Base-by-base conservation (phyloP, 164 flowering plant species). In the Umbilicus rupestris region DNA sequence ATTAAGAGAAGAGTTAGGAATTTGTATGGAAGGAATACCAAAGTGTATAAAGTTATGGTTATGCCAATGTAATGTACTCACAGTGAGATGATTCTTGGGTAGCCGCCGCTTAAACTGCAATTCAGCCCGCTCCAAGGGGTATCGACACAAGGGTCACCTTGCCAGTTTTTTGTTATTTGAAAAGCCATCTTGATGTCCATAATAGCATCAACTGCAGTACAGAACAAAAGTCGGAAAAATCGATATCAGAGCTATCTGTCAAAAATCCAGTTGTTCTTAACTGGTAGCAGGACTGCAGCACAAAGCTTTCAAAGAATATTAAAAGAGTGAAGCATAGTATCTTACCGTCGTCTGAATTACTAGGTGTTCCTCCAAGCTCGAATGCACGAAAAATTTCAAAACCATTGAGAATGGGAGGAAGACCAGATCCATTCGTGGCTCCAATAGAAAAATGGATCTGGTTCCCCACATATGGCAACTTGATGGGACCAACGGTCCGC, bases 321-420 rank as follows among this genome's bases (percentile, higher is more conserved):
- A 45, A 64, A 39, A 9, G 62, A 26, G 64, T 15, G 37, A 65
- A 1, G 47, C 31, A n/a, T n/a, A 12, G 0, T 50, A 11, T 50
- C 44, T 44, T 55, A 30, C 67, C 69, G 19, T 76, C 74, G 16
- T 19, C 52, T 44, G 68, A 62, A n/a, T 73, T 7, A 26, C 80
- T 79, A 24, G 64, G 60, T 11, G 19, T 41, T 20, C 67, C 62
- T 35, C 63, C 12, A 16, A 75, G n/a, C 20, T 64, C 17, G 26
- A 37, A 58, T 22, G 59, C 50, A 7, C 1, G 19, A 63, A 63
- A 79, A 59, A 75, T 19, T 73, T 79, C 83, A 16, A 73, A 14
- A 1, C 80, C 80, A 67, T 77, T 77, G 12, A 77, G 41, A 37
- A 77, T 67, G 1, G 82, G 79, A 5, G 80, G 78, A 60, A 68